Evolutionary conservation across 2,329 filamentous ascomycete species (phyloP).

Genomic region (Aspergillus novoparasiticus): DNA sequence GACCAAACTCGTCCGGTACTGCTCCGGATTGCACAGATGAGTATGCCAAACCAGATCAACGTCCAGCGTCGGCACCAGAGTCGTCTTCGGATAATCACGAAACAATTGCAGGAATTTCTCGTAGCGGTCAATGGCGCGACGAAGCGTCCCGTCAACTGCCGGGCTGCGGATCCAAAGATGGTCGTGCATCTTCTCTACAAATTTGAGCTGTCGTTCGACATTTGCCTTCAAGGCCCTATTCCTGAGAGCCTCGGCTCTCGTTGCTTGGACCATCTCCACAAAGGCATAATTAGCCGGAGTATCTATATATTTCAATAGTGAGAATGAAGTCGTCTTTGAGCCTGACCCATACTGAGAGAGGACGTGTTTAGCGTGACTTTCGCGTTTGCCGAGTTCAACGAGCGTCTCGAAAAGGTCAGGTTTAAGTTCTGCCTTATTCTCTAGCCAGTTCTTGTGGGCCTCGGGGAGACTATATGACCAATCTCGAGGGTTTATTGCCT

Average conservation of each 20-base stretch:
- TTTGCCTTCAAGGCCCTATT: constrained; percentile 35
- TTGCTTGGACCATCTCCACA: background rate
- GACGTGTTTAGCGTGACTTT: background rate
- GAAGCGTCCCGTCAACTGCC: constrained; percentile 63
- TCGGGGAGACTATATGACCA: constrained; percentile 15
- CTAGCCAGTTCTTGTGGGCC: constrained; percentile 4
- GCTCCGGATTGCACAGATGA: constrained; percentile 28
- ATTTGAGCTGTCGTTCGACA: constrained; percentile 45
- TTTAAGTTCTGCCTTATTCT: background rate
- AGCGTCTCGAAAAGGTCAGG: constrained; percentile 11
- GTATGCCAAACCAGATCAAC: constrained; percentile 41
- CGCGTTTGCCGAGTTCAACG: background rate
- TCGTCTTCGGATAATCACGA: constrained; percentile 34
- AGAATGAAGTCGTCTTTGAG: background rate
- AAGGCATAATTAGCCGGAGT: background rate
- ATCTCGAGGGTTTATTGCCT: constrained; percentile 12
- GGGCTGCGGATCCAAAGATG: constrained; percentile 81
- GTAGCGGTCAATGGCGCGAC: constrained; percentile 58
- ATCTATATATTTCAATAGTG: background rate
- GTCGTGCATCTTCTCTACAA: constrained; percentile 65
- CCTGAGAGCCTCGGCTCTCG: background rate
- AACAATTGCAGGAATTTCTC: constrained; percentile 48
- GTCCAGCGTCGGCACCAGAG: constrained; percentile 38
- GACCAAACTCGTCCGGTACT: constrained; percentile 46
- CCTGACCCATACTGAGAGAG: background rate